Base-by-base conservation (phyloP, 2,329 filamentous ascomycete species). In the Endocalyx cinctus region DNA sequence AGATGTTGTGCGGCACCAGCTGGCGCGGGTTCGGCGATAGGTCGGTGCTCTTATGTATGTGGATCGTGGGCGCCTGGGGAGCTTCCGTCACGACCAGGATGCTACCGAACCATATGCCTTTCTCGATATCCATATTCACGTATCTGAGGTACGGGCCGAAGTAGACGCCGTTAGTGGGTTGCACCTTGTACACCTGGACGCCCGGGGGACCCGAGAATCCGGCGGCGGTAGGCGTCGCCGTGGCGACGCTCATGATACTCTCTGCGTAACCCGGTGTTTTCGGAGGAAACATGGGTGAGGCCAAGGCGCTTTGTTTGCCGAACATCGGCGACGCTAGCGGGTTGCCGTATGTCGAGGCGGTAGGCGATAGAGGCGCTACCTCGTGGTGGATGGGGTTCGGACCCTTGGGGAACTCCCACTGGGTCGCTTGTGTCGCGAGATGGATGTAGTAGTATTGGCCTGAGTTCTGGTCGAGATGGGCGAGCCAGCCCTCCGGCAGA, bases 381-480 rank as follows among this genome's bases (percentile, higher is more conserved):
- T 94, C 88, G 43, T 94, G 76, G 42, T 87, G 85, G 34, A 96
- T 71, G 1, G 90, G 90, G 16, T 87, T 95, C 1, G 89, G 89
- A 0, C 90, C 90, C 63, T 96, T 97, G 17, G 92, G 92, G 47
- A 97, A 97, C 54, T 98, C 92, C 92, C 92, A 98, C 57, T 98
- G 92, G 1, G 92, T 98, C 3, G 89, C 87, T 56, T 97, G 92
- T 1, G 87, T 89, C 2, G 89, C 85, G 18, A 98, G 72, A 58
- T 98, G 92, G 39, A 98, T 98, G 54, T 98, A 98, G 60, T 98
- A 98, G 62, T 97, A 98, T 55, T 97, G 90, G 2, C 92, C 92
- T 3, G 90, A 97, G 55, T 85, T 95, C 46, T 87, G 85, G 57
- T 98, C 92, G 5, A 97, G 72, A 58, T 97, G 92, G 14, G 92